Evolutionary conservation across 1,139 yeast genomes (phyloP).

Genomic region (Yamadazyma dushanensis): DNA sequence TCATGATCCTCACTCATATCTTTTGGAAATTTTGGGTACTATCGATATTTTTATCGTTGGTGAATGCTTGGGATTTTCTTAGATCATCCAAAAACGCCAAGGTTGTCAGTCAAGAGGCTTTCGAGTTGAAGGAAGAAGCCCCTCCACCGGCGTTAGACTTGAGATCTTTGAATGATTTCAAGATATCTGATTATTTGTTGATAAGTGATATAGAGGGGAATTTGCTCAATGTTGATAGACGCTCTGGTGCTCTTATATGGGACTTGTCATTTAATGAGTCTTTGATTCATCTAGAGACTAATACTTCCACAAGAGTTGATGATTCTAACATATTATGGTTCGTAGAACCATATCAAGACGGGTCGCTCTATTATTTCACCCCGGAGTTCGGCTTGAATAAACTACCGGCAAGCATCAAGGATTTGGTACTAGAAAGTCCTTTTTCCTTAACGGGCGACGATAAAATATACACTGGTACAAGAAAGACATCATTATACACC

Average conservation of each 20-base stretch:
- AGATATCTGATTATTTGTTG: conserved; percentile 59
- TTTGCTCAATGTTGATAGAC: conserved; percentile 76
- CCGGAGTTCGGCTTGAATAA: conserved; percentile 74
- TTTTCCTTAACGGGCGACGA: conserved; percentile 79
- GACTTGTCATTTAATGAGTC: conserved; percentile 58
- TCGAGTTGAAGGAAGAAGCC: neutral
- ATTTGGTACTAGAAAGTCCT: conserved; percentile 81
- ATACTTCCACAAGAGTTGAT: conserved; percentile 19
- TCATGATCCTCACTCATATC: neutral
- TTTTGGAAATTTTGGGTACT: neutral
- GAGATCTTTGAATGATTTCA: conserved; percentile 53
- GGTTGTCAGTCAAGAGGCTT: too few relatives aligned
- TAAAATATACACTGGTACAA: conserved; percentile 83
- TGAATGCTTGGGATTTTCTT: neutral
- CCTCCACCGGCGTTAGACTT: conserved; percentile 23
- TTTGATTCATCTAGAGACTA: conserved; percentile 46
- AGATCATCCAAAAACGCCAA: too few relatives aligned
- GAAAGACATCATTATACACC: conserved; percentile 74
- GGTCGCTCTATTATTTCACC: conserved; percentile 83
- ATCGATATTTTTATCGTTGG: neutral
- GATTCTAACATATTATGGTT: conserved; percentile 60
- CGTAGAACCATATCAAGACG: conserved; percentile 89
- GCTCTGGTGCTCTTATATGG: conserved; percentile 80
- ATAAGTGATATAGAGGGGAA: conserved; percentile 89
- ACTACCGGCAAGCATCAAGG: conserved; percentile 78